A percentile compares a stretch with the other conserved stretches of the same genome.
Evolutionary conservation across 352 stramenopile genomes (phyloP).

Genomic region (Phytophthora foliorum): DNA sequence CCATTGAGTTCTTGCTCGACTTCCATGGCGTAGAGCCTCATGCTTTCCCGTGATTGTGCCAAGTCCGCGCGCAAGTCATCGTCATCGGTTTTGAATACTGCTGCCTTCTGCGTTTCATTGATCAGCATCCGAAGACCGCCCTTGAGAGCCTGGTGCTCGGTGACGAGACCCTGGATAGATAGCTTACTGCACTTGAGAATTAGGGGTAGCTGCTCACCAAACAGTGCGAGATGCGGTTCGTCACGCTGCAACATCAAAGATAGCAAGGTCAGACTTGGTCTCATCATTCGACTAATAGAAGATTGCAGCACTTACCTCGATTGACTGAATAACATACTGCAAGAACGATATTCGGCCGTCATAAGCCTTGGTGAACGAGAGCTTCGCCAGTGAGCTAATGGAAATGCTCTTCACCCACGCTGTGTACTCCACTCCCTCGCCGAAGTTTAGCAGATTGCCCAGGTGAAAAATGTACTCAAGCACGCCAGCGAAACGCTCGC

Average conservation of each 20-base stretch:
- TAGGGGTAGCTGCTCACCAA: conserved; percentile 70
- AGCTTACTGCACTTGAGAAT: conserved; percentile 76
- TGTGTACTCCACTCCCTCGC: conserved; percentile 56
- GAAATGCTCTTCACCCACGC: conserved; percentile 71
- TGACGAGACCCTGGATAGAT: conserved; percentile 61
- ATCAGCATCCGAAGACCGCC: conserved; percentile 63
- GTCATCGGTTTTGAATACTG: conserved; percentile 43
- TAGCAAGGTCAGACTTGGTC: conserved; percentile 5
- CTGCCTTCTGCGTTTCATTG: conserved; percentile 58
- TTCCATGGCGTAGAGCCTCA: conserved; percentile 67
- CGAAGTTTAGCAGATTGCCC: conserved; percentile 77
- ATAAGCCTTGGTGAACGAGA: conserved; percentile 87
- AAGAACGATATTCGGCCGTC: conserved; percentile 77
- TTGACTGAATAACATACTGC: conserved; percentile 82
- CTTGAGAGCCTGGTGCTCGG: conserved; percentile 70
- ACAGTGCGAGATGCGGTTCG: conserved; percentile 64
- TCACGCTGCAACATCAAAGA: conserved; percentile 53
- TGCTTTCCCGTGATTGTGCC: conserved; percentile 39
- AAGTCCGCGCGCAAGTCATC: conserved; percentile 34
- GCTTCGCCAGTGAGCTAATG: conserved; percentile 78
- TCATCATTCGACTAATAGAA: not conserved
- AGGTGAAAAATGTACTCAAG: conserved; percentile 80
- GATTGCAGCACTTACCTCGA: conserved; percentile 51
- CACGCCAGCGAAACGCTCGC: conserved; percentile 65
- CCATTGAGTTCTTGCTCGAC: conserved; percentile 68